phyloP scores from a whole-genome alignment of 2,329 filamentous ascomycete genomes.

The Neurospora crassa region DNA sequence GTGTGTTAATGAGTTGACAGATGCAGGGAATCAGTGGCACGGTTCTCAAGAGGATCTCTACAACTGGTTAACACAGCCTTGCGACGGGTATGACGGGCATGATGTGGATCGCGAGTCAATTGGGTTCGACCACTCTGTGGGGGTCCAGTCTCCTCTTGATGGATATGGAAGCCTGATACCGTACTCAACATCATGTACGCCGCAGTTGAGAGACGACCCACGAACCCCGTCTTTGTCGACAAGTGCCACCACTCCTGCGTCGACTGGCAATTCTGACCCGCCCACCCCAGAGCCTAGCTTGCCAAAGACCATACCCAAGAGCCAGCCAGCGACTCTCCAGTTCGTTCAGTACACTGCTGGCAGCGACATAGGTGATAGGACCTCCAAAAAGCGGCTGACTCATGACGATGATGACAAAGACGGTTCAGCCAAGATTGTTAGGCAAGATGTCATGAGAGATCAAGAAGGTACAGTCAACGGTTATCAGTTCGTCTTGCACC shows the following conservation, averaged over 20 bases:
- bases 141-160: not conserved
- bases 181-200: not conserved
- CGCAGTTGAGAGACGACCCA: not conserved
- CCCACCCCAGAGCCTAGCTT: not conserved
- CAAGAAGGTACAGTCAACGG: not conserved
- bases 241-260: not conserved
- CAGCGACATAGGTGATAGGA: not conserved
- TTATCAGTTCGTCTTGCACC: not conserved
- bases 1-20: not conserved
- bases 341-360: conserved; percentile 11
- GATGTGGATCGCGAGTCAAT: not conserved
- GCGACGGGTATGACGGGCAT: not conserved
- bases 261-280: not conserved
- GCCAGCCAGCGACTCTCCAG: conserved; percentile 1
- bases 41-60: not conserved
- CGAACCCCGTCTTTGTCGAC: not conserved
- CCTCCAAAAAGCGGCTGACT: conserved; percentile 9
- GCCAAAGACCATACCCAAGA: not conserved
- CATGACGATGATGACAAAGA: conserved; percentile 2
- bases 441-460: not conserved
- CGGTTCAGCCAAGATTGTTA: not conserved
- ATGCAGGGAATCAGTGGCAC: not conserved
- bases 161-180: not conserved
- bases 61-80: not conserved
- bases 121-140: not conserved